Base-by-base conservation (phyloP, 2,329 filamentous ascomycete species). In the Davidsoniella virescens region DNA sequence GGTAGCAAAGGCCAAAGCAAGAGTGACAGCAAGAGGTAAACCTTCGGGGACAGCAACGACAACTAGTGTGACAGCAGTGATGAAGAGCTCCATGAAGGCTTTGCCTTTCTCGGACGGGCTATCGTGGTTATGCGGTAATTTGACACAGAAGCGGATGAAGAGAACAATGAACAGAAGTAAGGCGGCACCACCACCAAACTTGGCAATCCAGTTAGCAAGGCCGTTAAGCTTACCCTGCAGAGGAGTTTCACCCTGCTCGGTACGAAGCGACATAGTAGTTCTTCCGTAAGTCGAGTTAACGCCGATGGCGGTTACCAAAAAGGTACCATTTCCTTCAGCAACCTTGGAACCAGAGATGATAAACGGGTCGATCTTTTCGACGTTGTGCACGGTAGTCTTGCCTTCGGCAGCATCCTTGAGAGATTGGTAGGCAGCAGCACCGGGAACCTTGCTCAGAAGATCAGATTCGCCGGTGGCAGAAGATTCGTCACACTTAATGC, bases 381-480 rank as follows among this genome's bases (percentile, higher is more conserved):
- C 20, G 37, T 54, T 47, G 33, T 49, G 23, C 17, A 41, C 33
- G 5, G 36, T 16, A 44, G 78, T 73, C 49, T 62, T 60, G 4
- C 57, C 55, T 9, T 58, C 67, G 17, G 70, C 66, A 20, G 26
- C 47, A 16, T 45, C 49, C 37, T 56, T 44, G 12, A 82, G 68
- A 8, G 67, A 68, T 39, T 70, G 64, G 64, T 73, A 76, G 45
- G 79, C 78, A 44, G 76, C 70, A 9, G 76, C 68, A 10, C 72
- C 79, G 4, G 67, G 61, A 0, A 71, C 76, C 65, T 86, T 86
- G 62, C 77, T 80, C 61, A 84, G 73, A 47, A 80, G 71, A 57
- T 86, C 81, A 0, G 80, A 84, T 63, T 86, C 82, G 56, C 82
- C 82, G 23, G 82, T 85, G 1, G 79, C 78, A 9, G 80, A 83